Evolutionary conservation across 2,329 filamentous ascomycete species (phyloP).

Genomic region (Calonectria hawksworthii): DNA sequence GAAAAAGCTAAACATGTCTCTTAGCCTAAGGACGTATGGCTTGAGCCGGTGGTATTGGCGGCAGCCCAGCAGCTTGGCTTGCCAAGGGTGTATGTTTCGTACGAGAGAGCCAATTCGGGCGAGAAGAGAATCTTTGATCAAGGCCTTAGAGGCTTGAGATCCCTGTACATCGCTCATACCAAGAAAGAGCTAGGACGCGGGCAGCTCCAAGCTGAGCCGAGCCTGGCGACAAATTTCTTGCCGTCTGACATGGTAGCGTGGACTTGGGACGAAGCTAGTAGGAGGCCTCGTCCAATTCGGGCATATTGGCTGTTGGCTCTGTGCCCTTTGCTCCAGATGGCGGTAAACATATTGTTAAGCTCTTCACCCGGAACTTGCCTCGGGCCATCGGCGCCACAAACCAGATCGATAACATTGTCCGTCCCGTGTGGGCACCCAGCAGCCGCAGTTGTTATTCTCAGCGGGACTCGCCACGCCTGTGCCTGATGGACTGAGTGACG

Average conservation of each 20-base stretch:
- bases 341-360: background rate
- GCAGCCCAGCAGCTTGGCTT: background rate
- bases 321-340: background rate
- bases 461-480: background rate
- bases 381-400: slow-evolving; percentile 3
- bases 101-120: background rate
- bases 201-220: background rate
- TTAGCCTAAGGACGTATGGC: background rate
- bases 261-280: background rate
- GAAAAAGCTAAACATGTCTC: background rate
- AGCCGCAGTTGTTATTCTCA: background rate
- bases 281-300: background rate
- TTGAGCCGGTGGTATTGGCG: background rate
- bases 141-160: background rate
- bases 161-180: background rate
- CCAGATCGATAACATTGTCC: slow-evolving; percentile 4
- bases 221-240: background rate
- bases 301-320: background rate
- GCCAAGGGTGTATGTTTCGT: background rate
- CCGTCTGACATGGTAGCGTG: background rate
- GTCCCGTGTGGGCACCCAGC: background rate
- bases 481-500: background rate
- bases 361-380: background rate
- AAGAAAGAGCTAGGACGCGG: background rate
- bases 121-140: background rate